These are phyloP conservation scores for Lepidium didymum DNA, from an alignment of 345 rosid species.

Conservation along the genomic window DNA sequence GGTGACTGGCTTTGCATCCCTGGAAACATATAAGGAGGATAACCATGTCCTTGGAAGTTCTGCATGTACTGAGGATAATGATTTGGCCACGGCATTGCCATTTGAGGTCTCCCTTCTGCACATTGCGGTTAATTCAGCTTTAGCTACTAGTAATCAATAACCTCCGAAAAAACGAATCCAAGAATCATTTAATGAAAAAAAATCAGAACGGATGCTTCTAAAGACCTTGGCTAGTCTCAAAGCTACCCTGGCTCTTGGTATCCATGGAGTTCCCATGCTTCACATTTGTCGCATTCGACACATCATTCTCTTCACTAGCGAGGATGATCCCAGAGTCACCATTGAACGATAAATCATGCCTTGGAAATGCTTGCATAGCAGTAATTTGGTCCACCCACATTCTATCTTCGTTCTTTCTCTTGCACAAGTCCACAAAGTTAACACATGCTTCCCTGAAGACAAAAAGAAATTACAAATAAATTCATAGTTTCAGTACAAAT, in stretches of 20 bases:
- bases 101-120: conserved; percentile 36
- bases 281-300: conserved; percentile 26
- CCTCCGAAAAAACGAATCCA: background rate
- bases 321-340: conserved; percentile 77
- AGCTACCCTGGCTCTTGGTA: conserved; percentile 49
- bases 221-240: conserved; percentile 55
- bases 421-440: conserved; percentile 81
- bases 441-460: conserved; percentile 76
- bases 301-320: conserved; percentile 62
- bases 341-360: conserved; percentile 64
- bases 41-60: conserved; percentile 63
- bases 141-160: background rate
- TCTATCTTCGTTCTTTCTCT: conserved; percentile 89
- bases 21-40: conserved; percentile 57
- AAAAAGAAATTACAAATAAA: background rate
- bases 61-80: conserved; percentile 73
- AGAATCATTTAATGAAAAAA: background rate
- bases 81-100: conserved; percentile 68
- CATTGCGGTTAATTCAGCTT: background rate
- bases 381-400: conserved; percentile 93
- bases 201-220: background rate
- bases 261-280: conserved; percentile 43
- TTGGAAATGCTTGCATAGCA: conserved; percentile 76
- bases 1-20: conserved; percentile 72
- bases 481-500: background rate